Base-by-base conservation (phyloP, 2,329 filamentous ascomycete genomes). In the Zymoseptoria pseudotritici region DNA sequence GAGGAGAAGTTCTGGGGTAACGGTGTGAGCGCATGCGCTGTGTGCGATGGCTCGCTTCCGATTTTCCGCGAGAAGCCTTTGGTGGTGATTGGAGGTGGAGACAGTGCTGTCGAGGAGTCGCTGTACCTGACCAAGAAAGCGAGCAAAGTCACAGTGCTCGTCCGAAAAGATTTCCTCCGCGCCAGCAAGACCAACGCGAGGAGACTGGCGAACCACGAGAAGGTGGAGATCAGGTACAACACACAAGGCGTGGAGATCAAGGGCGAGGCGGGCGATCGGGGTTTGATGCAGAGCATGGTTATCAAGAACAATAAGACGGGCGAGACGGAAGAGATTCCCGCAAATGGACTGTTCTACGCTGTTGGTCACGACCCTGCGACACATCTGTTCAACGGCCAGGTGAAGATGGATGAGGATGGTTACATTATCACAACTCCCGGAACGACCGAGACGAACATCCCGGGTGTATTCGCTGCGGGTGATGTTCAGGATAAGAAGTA, bases 401-500 rank as follows among this genome's bases (percentile, higher is more conserved):
- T 99, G 62, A 83, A 94, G 63, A 89, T 88, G 71, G 95, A 99
- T 72, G 83, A 84, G 64, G 93, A 99, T 65, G 91, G 91, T 21
- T 99, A 99, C 77, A 85, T 99, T 61, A 75, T 91, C 69, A 99
- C 94, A 59, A 85, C 88, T 76, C 89, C 94, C 3, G 95, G 94
- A 59, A 93, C 91, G 53, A 91, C 91, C 61, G 82, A 88, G 72
- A 99, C 94, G 54, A 96, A 86, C 76, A 77, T 97, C 5, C 85
- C 91, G 73, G 94, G 94, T 74, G 91, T 99, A 20, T 99, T 97
- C 73, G 94, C 94, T 46, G 94, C 93, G 9, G 94, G 94, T 65
- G 94, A 99, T 74, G 95, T 99, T 9, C 94, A 99, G 80, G 95
- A 99, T 75, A 99, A 97, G 87, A 86, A 88, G 73, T 99, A 99